Evolutionary conservation across 768 basidiomycete genomes (phyloP), one percentile per base, ranked within the genome.

Genomic region (Mycena floridula): DNA sequence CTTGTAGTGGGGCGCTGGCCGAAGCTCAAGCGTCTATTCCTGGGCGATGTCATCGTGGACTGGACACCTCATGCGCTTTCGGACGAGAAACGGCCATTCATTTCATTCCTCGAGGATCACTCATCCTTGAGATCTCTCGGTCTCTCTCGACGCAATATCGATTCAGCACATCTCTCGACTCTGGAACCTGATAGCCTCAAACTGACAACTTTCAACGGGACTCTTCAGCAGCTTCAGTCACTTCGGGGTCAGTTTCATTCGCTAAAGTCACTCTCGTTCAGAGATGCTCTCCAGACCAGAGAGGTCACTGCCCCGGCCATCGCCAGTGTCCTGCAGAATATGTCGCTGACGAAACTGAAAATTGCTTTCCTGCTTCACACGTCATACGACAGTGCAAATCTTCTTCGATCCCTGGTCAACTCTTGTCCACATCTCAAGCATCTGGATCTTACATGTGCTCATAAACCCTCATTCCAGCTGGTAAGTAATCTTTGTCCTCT

Each of bases 391-490:
- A 81, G 82, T 54, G 81, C 77, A 22, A 79, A 79, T 51, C 64
- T 87, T 46, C 67, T 89, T 25, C 76, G 82, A 37, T 79, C 81
- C 3, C 72, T 89, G 45, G 76, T 79, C 42, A 63, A 76, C 11
- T 73, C 81, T 1, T 87, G 85, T 54, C 85, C 85, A 9, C 71
- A 73, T 42, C 67, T 89, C 27, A 68, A 65, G 25, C 74, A 80
- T 55, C 67, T 89, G 7, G 77, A 84, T 49, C 61, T 89, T 32
- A 78, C 79, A 13, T 85, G 82, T 55, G 70, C 73, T 11, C 77
- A 77, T 52, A 81, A 77, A 52, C 81, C 86, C 9, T 85, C 84
- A 1, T 82, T 89, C 59, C 82, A 81, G 46, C 68, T 89, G 28
- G 85, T 85, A 58, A 49, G 76, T 61, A 42, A 32, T 41, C 3